Conservation (phyloP, 257 asterid genomes). For the Leptodermis oblonga region DNA sequence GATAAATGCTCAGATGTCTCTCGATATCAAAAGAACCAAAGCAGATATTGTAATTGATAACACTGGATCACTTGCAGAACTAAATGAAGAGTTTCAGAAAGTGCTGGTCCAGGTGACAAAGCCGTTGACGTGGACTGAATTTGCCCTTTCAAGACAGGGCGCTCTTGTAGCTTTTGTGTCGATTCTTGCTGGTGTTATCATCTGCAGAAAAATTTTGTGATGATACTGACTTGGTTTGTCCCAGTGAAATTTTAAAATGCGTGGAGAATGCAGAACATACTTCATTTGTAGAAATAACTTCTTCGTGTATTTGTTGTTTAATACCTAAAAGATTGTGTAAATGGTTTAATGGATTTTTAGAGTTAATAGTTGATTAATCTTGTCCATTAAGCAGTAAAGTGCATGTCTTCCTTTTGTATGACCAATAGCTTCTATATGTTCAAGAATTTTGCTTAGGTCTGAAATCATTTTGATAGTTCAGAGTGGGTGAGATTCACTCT, state of each 20-base stretch:
- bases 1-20: constrained; percentile 79
- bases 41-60: constrained; percentile 78
- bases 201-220: constrained; percentile 44
- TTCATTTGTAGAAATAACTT: neutral
- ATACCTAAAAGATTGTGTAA: neutral
- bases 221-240: neutral
- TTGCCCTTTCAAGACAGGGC: constrained; percentile 72
- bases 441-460: neutral
- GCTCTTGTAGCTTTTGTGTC: constrained; percentile 53
- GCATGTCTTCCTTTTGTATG: neutral
- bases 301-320: neutral
- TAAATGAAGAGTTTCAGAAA: constrained; percentile 51
- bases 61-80: constrained; percentile 59
- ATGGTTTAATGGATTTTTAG: neutral
- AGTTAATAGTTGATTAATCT: neutral
- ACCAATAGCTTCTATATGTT: neutral
- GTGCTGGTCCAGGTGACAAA: constrained; percentile 47
- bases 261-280: neutral
- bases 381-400: neutral
- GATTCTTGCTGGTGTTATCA: constrained; percentile 46
- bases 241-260: neutral
- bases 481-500: neutral
- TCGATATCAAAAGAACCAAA: constrained; percentile 63
- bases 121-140: constrained; percentile 84
- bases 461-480: neutral